Evolutionary conservation across 2,329 filamentous ascomycete genomes (phyloP), one percentile per base, ranked within the genome.

Genomic region (Curvularia sp.): DNA sequence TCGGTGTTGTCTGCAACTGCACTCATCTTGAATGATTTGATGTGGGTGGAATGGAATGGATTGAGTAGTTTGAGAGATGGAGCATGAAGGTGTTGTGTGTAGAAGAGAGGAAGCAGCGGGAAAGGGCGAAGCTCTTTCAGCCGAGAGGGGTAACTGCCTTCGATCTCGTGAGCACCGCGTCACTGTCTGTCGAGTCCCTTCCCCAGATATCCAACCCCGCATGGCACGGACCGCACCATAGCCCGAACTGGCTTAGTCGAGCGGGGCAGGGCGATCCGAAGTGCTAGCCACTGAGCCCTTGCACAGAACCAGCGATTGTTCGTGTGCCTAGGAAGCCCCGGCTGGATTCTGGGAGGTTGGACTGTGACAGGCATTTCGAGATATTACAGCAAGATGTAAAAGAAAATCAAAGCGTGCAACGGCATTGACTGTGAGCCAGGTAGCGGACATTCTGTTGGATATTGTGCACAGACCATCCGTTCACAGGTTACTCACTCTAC

Each of bases 1-100:
- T 75, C 74, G 63, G 68, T 71, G 71, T 68, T 70, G 62, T 74
- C 72, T 59, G 72, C 73, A 68, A 77, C 70, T 74, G 74, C 74
- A 77, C 74, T 77, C 74, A 77, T 77, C 61, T 60, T 77, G 73
- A 70, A 64, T 63, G 69, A 62, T 62, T 56, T 61, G 52, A 45
- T 53, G 47, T 55, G 53, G 59, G 57, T 69, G 50, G 42, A 56
- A 54, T 61, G 63, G 47, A 59, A 57, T 63, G 60, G 52, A 64
- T 55, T 54, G 67, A 60, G 55, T 55, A 61, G 56, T 49, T 34
- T 58, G 63, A 59, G 56, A 45, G 43, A 59, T 49, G 57, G 57
- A 63, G 56, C 64, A 57, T 57, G 55, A 57, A 59, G 55, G 53
- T 63, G 59, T 65, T 53, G 64, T 64, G 59, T 61, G 65, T 58